Evolutionary conservation across 768 basidiomycete genomes (phyloP), one percentile per base, ranked within the genome.

Genomic region (Kwoniella sp.): DNA sequence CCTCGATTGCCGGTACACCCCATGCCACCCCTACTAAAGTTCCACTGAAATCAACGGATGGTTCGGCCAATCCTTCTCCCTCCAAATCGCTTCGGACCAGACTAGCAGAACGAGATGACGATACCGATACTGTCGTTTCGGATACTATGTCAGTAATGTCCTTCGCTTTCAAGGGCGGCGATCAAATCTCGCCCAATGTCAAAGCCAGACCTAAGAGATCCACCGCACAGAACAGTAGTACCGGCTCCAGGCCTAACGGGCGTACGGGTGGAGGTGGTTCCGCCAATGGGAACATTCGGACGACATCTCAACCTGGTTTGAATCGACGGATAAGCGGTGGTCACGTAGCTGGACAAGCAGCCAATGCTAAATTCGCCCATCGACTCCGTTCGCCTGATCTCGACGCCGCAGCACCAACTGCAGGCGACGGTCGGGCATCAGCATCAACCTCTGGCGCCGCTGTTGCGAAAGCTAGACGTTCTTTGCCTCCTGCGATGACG

Each of bases 311-410:
- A 55, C 30, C 52, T 64, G 60, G 57, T 46, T 33, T 65, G 52
- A 30, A 53, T 55, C 36, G 52, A 60, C 40, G 55, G 55, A 50
- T 44, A n/a, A 63, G 65, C 46, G 56, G 59, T 29, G 58, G 58
- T 19, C 53, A 72, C 54, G 55, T 71, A 7, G 36, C 71, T 7
- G 65, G 70, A 17, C 59, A 44, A 26, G 58, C 52, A 55, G 91
- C 90, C 19, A 90, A 92, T 72, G 93, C 92, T 63, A 96, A 96
- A 80, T 95, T 96, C 80, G 93, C 91, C 22, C 86, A 87, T 46
- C 86, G 93, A 19, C 82, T 94, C 37, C 82, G 94, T 50, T 86
- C 89, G 24, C 85, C 83, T 51, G 88, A 90, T 50, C 25, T 63
- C 21, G 70, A 67, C 2, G 29, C 48, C 7, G 13, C 46, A 36